Evolutionary conservation across 2,329 filamentous ascomycete genomes (phyloP), one percentile per base, ranked within the genome.

Genomic region (Plenodomus lindquistii): DNA sequence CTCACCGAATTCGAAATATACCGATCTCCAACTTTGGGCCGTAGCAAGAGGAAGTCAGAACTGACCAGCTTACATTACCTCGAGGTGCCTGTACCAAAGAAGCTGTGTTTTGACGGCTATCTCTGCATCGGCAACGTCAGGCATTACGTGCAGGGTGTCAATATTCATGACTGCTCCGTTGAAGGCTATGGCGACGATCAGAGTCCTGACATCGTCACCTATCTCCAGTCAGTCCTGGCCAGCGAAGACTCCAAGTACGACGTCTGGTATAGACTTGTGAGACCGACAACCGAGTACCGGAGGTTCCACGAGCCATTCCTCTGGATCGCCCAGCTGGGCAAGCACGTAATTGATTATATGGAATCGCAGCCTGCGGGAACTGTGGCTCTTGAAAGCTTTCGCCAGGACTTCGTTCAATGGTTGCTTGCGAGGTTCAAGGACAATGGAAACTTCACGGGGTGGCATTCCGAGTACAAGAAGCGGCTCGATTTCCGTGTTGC

Each of bases 341-440:
- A 92, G 62, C 84, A 91, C 59, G 79, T 88, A 19, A 77, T 91
- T 1, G 86, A 91, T 52, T 94, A 81, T 55, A 74, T 88, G 40
- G 57, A 68, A 2, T 48, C 60, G 1, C 42, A 65, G 3, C 21
- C 47, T 0, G 11, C 27, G 10, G 44, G 54, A 1, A 57, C 66
- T 8, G 78, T 87, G 1, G 69, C 71, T 0, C 73, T 91, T 0
- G 45, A 72, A 2, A 72, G 84, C 42, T 92, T 94, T 54, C 73
- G 76, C 8, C 47, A 48, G 0, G 59, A 75, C 0, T 94, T 94
- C 54, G 66, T 72, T 24, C 43, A 50, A 0, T 91, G 86, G 85
- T 62, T 88, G 0, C 19, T 54, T 1, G 51, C 63, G 1, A 66
- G 60, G 0, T 84, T 89, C 54, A 54, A 60, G 0, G 35, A 54